Base-by-base conservation (phyloP, 441 rosid genomes). In the Aleurites moluccanus region DNA sequence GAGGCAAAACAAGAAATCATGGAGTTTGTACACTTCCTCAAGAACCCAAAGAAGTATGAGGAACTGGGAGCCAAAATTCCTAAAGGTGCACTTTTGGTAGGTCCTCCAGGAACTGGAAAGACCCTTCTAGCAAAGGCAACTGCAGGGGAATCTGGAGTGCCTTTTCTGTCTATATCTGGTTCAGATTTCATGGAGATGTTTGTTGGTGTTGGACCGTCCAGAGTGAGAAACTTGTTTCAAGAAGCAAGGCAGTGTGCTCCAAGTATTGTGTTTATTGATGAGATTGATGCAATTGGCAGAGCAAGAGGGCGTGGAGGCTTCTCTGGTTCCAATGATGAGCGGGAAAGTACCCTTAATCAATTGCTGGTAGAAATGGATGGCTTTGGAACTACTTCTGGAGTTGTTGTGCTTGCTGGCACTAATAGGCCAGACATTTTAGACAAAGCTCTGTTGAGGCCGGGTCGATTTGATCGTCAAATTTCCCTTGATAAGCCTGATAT, bases 91-190 rank as follows among this genome's bases (percentile, higher is more conserved):
- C 90, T 90, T 76, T 80, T 87, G 67, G 93, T 87, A 1, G 91
- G 93, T 30, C 92, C 93, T 75, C 91, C 90, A 30, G 91, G 95
- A 67, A 89, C 92, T 18, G 90, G 91, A 75, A 90, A 87, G 86
- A 90, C 94, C 50, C 94, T 88, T 71, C 85, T 90, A 53, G 94
- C 92, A 1, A 90, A 90, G n/a, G 95, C 92, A 82, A 90, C 95
- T 76, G 93, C 91, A 25, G 88, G 93, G 72, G 91, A 90, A 79
- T 89, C 90, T 23, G 88, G 69, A 4, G 91, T 89, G 75, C 95
- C 92, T 20, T 90, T 90, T 72, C 84, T 90, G 21, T 85, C 89
- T 35, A 87, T 90, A 70, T 82, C 92, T 55, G 92, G 92, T 40
- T 88, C 92, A 3, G 92, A 90, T 80, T 90, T 90, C 79, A 86